Conservation (phyloP, 345 rosid species). For the Salix caprea region DNA sequence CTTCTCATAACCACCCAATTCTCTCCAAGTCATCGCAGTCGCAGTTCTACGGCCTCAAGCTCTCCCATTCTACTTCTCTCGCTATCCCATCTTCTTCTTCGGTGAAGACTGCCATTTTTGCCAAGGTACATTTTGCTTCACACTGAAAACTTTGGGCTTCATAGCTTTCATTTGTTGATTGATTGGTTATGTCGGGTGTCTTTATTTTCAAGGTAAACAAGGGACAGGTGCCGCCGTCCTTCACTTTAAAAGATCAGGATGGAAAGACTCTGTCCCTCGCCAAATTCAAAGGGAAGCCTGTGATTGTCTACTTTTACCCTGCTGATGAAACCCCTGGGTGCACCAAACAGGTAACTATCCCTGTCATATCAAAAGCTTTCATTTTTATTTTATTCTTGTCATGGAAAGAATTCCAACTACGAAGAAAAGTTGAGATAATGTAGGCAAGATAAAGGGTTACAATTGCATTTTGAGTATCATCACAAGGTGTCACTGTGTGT, state of each 20-base stretch:
- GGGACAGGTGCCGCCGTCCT: constrained; percentile 70
- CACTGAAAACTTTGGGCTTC: neutral
- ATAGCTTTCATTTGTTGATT: neutral
- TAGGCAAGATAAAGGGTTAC: neutral
- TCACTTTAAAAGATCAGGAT: constrained; percentile 84
- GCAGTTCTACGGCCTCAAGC: constrained; percentile 55
- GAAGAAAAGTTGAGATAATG: neutral
- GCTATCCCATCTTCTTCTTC: constrained; percentile 33
- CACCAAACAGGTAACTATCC: constrained; percentile 71
- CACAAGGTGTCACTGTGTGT: neutral
- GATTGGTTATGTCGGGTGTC: neutral
- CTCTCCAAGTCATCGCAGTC: constrained; percentile 54
- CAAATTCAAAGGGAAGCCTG: constrained; percentile 90
- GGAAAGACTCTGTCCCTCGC: constrained; percentile 71
- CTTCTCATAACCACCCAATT: constrained; percentile 25
- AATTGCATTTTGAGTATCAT: neutral
- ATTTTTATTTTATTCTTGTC: neutral
- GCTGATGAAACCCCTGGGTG: constrained; percentile 96
- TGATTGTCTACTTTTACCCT: constrained; percentile 87
- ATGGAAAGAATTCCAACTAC: too few species aligned
- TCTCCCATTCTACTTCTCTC: constrained; percentile 41
- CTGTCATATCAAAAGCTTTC: neutral
- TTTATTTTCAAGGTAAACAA: constrained; percentile 53
- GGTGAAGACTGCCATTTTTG: constrained; percentile 42
- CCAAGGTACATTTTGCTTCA: constrained; percentile 69